Percentiles rank a stretch among this genome's conserved stretches.
These are phyloP conservation scores for Tolypocladium capitatum DNA, from an alignment of 2,329 filamentous ascomycete species.

Conservation along the genomic window DNA sequence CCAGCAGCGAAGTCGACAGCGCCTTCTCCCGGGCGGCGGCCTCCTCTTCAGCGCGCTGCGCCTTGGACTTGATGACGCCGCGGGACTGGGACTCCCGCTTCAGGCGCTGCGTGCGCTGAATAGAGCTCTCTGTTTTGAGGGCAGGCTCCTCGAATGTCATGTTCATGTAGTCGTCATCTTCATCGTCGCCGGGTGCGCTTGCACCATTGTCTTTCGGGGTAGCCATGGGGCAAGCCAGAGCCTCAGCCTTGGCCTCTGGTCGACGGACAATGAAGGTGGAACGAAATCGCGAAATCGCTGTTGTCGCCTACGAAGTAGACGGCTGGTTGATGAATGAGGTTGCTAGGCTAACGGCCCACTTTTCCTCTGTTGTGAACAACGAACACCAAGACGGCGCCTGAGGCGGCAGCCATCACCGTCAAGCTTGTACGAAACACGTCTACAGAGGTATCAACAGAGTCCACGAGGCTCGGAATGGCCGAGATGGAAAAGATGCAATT, in stretches of 20 bases:
- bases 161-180: conserved; percentile 93
- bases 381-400: too few relatives aligned
- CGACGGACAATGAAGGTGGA: not conserved
- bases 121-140: conserved; percentile 38
- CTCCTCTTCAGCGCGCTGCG: conserved; percentile 65
- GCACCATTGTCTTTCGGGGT: conserved; percentile 4
- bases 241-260: not conserved
- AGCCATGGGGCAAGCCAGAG: conserved; percentile 3
- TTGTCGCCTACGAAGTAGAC: not conserved
- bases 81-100: conserved; percentile 54
- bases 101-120: conserved; percentile 39
- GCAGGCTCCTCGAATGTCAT: conserved; percentile 70
- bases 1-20: conserved; percentile 60
- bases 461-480: too few relatives aligned
- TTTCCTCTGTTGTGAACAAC: not conserved
- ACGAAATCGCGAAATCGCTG: not conserved
- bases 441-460: too few relatives aligned
- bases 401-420: too few relatives aligned
- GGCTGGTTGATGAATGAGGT: not conserved
- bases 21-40: conserved; percentile 60
- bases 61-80: conserved; percentile 63
- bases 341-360: not conserved
- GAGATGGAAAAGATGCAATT: not conserved
- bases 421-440: too few relatives aligned
- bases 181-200: conserved; percentile 34